These are phyloP conservation scores for Euptelea pleiosperma DNA, from an alignment of 164 flowering plant species.

Conservation along the genomic window DNA sequence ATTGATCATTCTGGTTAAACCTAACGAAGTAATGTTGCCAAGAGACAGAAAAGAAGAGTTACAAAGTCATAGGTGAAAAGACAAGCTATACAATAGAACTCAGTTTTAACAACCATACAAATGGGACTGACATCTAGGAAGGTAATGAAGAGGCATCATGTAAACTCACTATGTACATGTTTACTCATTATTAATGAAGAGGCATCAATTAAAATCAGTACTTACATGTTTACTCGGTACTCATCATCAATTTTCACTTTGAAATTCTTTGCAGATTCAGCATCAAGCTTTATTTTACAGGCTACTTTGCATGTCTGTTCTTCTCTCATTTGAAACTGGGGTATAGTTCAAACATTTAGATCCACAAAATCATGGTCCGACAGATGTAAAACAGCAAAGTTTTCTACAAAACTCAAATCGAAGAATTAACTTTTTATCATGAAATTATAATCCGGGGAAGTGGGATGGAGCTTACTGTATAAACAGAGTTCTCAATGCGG, in stretches of 20 bases:
- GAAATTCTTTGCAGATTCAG: conserved; percentile 51
- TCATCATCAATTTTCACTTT: conserved; percentile 64
- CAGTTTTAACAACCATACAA: conserved; percentile 2
- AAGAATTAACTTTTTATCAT: background rate
- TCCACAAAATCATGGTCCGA: background rate
- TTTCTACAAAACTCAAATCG: background rate
- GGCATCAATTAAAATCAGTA: background rate
- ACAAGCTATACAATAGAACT: too few relatives aligned
- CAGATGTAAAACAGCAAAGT: background rate
- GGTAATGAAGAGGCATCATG: too few relatives aligned
- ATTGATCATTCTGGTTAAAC: too few relatives aligned
- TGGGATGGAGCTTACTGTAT: conserved; percentile 31
- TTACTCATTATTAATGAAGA: too few relatives aligned
- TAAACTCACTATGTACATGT: too few relatives aligned
- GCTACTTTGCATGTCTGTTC: conserved; percentile 49
- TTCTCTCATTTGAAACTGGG: conserved; percentile 54
- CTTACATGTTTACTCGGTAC: conserved; percentile 62
- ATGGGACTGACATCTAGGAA: background rate
- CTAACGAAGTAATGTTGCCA: too few relatives aligned
- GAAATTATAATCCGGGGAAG: background rate
- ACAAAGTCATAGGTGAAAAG: too few relatives aligned
- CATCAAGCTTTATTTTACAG: conserved; percentile 40
- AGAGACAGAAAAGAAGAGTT: too few relatives aligned
- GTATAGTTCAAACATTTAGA: conserved; percentile 3
- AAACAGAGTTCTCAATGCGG: conserved; percentile 64